phyloP scores from a whole-genome alignment of 805 yeast genomes.

The Clavispora carvajalis region DNA sequence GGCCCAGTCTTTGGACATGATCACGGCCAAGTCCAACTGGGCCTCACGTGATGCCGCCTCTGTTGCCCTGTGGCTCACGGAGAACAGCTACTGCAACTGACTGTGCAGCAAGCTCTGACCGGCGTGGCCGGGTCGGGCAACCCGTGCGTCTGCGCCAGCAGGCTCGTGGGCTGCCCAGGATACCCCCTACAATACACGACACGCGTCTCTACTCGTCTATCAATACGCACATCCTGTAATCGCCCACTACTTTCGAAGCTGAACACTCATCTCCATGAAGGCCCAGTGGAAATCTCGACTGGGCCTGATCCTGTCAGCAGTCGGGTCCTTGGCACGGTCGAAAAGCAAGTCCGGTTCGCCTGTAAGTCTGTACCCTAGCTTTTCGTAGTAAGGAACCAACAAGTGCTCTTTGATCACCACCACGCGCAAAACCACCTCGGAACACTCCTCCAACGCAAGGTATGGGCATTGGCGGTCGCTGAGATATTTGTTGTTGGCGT shows the following conservation, averaged over 20 bases:
- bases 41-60: constrained; percentile 47
- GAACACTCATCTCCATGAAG: constrained; percentile 23
- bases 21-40: constrained; percentile 55
- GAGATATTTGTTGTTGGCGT: constrained; percentile 14
- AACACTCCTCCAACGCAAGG: constrained; percentile 7
- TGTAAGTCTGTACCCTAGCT: constrained; percentile 32
- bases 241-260: too few relatives aligned
- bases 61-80: constrained; percentile 45
- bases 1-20: constrained; percentile 60
- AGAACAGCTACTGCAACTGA: constrained; percentile 25
- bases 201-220: too few relatives aligned
- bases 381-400: constrained; percentile 40
- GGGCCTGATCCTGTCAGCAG: constrained; percentile 30
- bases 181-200: too few relatives aligned
- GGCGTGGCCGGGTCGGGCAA: too few relatives aligned
- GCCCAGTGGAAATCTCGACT: constrained; percentile 37
- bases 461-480: constrained; percentile 6
- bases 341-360: constrained; percentile 16
- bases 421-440: constrained; percentile 22
- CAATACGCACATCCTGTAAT: too few relatives aligned
- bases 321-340: constrained; percentile 26
- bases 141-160: too few relatives aligned
- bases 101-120: constrained; percentile 4
- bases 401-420: constrained; percentile 47
- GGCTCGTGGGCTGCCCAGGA: too few relatives aligned